Conservation (phyloP, 2,329 filamentous ascomycete genomes). For the Aspergillus eucalypticola region DNA sequence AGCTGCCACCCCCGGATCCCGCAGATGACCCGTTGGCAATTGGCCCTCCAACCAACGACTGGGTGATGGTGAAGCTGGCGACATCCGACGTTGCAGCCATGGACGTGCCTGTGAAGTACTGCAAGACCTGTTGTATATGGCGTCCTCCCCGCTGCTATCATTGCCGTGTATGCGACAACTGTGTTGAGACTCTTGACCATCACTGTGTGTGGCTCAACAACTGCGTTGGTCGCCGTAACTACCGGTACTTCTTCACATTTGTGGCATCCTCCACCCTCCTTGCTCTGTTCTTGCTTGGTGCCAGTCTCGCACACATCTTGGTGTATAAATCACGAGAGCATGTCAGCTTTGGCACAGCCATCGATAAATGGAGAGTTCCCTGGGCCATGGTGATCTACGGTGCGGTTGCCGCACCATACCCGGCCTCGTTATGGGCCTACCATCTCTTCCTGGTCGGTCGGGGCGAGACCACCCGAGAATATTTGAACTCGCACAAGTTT, state of each 20-base stretch:
- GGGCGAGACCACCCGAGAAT: conserved; percentile 94
- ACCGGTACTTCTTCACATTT: conserved; percentile 96
- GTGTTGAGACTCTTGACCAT: conserved; percentile 94
- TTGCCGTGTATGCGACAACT: conserved; percentile 95
- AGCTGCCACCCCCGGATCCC: conserved; percentile 73
- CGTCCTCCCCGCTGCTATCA: conserved; percentile 93
- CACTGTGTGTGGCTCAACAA: conserved; percentile 99
- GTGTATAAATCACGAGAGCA: conserved; percentile 66
- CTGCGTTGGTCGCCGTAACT: conserved; percentile 94
- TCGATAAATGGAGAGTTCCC: conserved; percentile 71
- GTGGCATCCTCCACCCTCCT: conserved; percentile 77
- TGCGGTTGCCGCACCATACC: conserved; percentile 73
- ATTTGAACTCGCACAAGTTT: conserved; percentile 95
- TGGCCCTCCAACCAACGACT: conserved; percentile 86
- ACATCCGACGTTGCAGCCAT: conserved; percentile 77
- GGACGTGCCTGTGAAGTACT: conserved; percentile 98
- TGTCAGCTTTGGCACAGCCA: conserved; percentile 68
- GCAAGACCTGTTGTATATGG: conserved; percentile 97
- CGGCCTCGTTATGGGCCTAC: conserved; percentile 78
- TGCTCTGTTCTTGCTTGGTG: conserved; percentile 71
- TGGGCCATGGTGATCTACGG: conserved; percentile 90
- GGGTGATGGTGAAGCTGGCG: conserved; percentile 85
- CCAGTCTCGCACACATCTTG: conserved; percentile 77
- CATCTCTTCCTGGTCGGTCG: conserved; percentile 88
- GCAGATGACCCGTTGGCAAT: conserved; percentile 78